Evolutionary conservation across 371 early-diverging fungal genomes (phyloP).

Genomic region (Haplosporangium sp.): DNA sequence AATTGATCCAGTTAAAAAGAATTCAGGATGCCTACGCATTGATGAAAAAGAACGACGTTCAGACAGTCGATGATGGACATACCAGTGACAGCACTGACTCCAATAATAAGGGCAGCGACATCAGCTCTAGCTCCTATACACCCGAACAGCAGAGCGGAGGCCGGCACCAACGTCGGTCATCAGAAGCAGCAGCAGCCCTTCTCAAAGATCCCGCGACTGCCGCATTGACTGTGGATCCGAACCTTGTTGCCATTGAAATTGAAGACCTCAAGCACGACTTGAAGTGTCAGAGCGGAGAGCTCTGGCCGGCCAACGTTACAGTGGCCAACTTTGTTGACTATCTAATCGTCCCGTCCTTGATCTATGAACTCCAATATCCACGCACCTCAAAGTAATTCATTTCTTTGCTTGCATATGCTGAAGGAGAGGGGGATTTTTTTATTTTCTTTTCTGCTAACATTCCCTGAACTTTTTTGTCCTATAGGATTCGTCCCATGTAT

Average conservation of each 20-base stretch:
- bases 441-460: neutral
- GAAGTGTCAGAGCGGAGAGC: slow-evolving; percentile 59
- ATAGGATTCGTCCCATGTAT: slow-evolving; percentile 87
- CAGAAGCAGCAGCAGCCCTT: slow-evolving; percentile 28
- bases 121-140: neutral
- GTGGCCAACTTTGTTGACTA: slow-evolving; percentile 89
- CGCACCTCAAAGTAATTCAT: slow-evolving; percentile 75
- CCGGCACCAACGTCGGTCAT: slow-evolving; percentile 18
- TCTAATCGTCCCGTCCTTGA: slow-evolving; percentile 88
- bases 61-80: slow-evolving; percentile 22
- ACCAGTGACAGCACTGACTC: neutral
- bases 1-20: slow-evolving; percentile 57
- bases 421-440: neutral
- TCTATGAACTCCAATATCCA: slow-evolving; percentile 96
- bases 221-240: slow-evolving; percentile 2
- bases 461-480: slow-evolving; percentile 3
- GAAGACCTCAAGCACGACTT: slow-evolving; percentile 72
- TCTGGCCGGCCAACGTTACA: slow-evolving; percentile 83
- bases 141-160: slow-evolving; percentile 1
- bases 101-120: slow-evolving; percentile 4
- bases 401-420: neutral
- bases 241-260: slow-evolving; percentile 62
- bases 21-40: slow-evolving; percentile 25
- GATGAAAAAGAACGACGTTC: slow-evolving; percentile 45
- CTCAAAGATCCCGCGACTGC: slow-evolving; percentile 15